Evolutionary conservation across 805 yeast genomes (phyloP), one percentile per base, ranked within the genome.

Genomic region (Alloascoidea africana): DNA sequence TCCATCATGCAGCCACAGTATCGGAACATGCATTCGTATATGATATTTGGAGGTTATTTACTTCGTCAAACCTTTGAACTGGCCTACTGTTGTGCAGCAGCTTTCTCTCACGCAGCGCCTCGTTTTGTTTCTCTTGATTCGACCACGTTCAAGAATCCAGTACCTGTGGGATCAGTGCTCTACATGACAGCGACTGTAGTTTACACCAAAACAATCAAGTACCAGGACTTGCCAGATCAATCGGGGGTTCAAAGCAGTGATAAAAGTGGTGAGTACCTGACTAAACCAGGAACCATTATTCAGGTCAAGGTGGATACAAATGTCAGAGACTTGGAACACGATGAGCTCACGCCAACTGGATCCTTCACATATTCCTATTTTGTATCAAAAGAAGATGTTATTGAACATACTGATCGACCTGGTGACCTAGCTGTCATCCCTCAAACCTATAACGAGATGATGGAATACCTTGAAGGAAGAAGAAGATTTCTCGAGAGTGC

Each of bases 1-100:
- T 69, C 78, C 50, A 76, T 86, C 58, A 89, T 87, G 89, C 96
- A 87, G 59, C 96, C 96, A 1, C 96, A 87, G 61, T 87, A 86
- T 61, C 73, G 96, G 59, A 87, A 87, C 63, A 73, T 95, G 54
- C 95, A 87, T 54, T 81, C 93, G 3, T 84, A 80, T 59, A 85
- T 86, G 84, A 83, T 87, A 35, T 87, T 87, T 56, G 97, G 97
- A 48, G 97, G 97, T 18, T 87, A 87, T 51, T 62, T 87, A 51
- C 70, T 87, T 65, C 74, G 96, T 56, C 94, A 86, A 59, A 75
- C 94, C 2, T 87, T 87, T 54, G 97, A 87, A 55, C 70, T 87
- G 50, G 96, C 95, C 1, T 87, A 86, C 54, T 85, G 94, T 58
- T 74, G 89, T 14, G 85, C 94, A 4, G 94, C 94, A 4, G 82